phyloP scores from a whole-genome alignment of 2,329 filamentous ascomycete species.

The Paracoccidioides brasiliensis region DNA sequence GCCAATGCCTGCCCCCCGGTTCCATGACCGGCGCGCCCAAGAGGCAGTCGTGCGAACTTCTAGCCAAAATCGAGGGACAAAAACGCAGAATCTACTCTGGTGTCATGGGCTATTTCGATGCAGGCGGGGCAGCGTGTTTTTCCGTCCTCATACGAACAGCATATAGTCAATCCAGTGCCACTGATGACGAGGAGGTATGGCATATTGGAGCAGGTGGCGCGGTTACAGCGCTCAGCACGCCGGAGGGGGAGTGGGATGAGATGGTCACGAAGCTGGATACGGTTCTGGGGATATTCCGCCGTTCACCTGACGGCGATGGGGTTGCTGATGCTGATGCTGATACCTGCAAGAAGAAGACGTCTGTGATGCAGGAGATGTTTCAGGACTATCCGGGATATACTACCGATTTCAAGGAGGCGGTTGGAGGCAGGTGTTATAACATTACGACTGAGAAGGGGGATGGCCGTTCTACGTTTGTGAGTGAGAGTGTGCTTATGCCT shows the following conservation, averaged over 20 bases:
- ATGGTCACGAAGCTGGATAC: conserved; percentile 61
- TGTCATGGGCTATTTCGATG: conserved; percentile 78
- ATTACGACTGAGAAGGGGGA: neutral
- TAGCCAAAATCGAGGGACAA: conserved; percentile 53
- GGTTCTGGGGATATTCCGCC: conserved; percentile 30
- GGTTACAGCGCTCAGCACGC: conserved; percentile 72
- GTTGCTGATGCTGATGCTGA: neutral
- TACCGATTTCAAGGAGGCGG: neutral
- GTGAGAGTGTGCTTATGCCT: neutral
- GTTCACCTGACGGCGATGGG: neutral
- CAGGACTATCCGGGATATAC: neutral
- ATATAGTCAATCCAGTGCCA: conserved; percentile 35
- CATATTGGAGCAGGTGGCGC: conserved; percentile 80
- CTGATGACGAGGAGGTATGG: conserved; percentile 42
- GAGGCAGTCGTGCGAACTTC: conserved; percentile 75
- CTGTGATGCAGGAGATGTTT: neutral
- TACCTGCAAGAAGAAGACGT: neutral
- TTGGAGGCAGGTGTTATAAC: neutral
- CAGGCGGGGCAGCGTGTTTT: conserved; percentile 73
- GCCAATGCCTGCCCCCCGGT: conserved; percentile 67
- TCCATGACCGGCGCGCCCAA: conserved; percentile 97
- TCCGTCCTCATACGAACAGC: conserved; percentile 79
- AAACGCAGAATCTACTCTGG: conserved; percentile 69
- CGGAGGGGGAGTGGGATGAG: conserved; percentile 72
- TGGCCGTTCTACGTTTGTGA: neutral